These are phyloP conservation scores for Leptographium radiaticola DNA, from an alignment of 2,329 filamentous ascomycete species.

Conservation along the genomic window DNA sequence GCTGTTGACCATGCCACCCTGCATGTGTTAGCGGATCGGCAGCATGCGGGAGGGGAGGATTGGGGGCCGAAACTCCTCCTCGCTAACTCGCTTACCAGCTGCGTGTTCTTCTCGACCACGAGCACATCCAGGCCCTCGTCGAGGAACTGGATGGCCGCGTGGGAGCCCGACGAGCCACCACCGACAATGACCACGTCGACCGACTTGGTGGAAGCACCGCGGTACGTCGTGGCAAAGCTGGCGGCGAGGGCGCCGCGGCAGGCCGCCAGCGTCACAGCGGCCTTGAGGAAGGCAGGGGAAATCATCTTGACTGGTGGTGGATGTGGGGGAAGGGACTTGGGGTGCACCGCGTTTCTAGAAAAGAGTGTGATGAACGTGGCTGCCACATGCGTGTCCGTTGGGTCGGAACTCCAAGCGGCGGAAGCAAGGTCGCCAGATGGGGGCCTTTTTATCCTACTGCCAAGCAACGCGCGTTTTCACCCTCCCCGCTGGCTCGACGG, in stretches of 20 bases:
- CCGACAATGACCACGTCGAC: conserved; percentile 23
- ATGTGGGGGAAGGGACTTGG: neutral
- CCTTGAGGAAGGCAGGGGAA: neutral
- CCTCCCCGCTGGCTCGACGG: too few relatives aligned
- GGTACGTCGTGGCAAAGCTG: neutral
- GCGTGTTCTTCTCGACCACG: conserved; percentile 21
- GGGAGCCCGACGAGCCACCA: conserved; percentile 23
- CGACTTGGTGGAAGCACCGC: neutral
- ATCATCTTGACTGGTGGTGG: neutral
- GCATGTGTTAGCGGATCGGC: conserved; percentile 10
- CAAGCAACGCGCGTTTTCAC: too few relatives aligned
- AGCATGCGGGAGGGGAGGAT: neutral
- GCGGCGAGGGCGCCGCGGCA: neutral
- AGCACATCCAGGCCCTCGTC: conserved; percentile 20
- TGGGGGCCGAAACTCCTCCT: neutral
- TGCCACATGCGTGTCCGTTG: too few relatives aligned
- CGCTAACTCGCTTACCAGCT: conserved; percentile 15
- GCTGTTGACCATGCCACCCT: conserved; percentile 35
- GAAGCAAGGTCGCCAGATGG: too few relatives aligned
- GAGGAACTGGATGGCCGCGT: conserved; percentile 23
- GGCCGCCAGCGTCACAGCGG: neutral
- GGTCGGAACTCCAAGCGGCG: too few relatives aligned
- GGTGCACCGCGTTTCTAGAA: neutral
- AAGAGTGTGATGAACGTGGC: too few relatives aligned
- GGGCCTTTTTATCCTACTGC: too few relatives aligned